Conservation (phyloP, 1,284 basidiomycete species). For the Trametes versicolor region DNA sequence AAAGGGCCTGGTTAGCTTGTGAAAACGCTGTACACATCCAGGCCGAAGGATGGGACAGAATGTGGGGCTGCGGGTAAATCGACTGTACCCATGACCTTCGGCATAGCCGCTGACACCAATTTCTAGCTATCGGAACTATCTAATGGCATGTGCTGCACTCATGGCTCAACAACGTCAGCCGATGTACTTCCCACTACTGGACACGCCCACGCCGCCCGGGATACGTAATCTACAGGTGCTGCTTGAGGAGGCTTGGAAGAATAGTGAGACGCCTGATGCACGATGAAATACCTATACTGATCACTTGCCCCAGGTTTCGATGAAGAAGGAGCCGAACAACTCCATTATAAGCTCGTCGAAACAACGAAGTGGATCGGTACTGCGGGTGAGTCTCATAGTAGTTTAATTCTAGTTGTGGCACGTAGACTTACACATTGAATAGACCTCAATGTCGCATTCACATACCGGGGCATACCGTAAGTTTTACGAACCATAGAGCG, state of each 20-base stretch:
- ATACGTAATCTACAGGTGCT: slow-evolving; percentile 78
- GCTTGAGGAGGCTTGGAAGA: slow-evolving; percentile 84
- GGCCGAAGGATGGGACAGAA: slow-evolving; percentile 65
- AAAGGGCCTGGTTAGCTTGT: slow-evolving; percentile 73
- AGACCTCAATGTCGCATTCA: slow-evolving; percentile 78
- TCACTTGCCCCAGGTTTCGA: slow-evolving; percentile 70
- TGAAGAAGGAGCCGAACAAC: slow-evolving; percentile 66
- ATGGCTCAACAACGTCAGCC: slow-evolving; percentile 70
- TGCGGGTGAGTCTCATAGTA: slow-evolving; percentile 55
- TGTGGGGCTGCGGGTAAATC: slow-evolving; percentile 79
- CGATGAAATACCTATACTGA: neutral
- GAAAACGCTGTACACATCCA: slow-evolving; percentile 68
- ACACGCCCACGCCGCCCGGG: slow-evolving; percentile 66
- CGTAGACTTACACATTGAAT: slow-evolving; percentile 12
- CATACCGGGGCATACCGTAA: slow-evolving; percentile 81
- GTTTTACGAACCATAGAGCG: slow-evolving; percentile 36
- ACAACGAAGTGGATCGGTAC: slow-evolving; percentile 86
- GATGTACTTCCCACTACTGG: slow-evolving; percentile 67
- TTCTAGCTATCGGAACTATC: slow-evolving; percentile 84
- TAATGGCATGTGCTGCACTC: slow-evolving; percentile 83
- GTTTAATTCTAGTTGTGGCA: neutral
- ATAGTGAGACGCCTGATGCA: slow-evolving; percentile 51
- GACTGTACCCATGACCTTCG: neutral
- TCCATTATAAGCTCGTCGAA: slow-evolving; percentile 66
- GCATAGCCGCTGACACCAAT: neutral